Evolutionary conservation across 768 basidiomycete species (phyloP).

Genomic region (Phallus indusiatus): DNA sequence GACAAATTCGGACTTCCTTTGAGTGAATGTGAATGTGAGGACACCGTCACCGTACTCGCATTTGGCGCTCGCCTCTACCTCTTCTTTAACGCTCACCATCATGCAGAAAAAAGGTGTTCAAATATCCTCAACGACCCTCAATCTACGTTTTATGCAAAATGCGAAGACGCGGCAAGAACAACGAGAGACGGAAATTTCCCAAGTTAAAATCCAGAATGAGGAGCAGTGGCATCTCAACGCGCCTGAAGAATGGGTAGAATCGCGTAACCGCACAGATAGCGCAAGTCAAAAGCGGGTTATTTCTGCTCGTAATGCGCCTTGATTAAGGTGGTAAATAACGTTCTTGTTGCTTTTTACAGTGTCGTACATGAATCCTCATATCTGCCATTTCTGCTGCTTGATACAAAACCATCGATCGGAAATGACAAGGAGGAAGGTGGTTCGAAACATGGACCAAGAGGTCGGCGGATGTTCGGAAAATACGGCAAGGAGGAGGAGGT

Average conservation of each 20-base stretch:
- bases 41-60: no score
- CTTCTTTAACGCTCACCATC: background rate
- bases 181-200: background rate
- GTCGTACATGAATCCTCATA: slow-evolving; percentile 5
- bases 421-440: background rate
- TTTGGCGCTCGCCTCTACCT: background rate
- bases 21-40: no score
- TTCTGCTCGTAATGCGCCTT: background rate
- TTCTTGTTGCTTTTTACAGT: background rate
- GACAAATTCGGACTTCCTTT: no score
- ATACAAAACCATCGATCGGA: background rate
- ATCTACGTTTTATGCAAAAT: slow-evolving; percentile 7
- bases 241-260: background rate
- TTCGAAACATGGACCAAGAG: background rate
- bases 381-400: slow-evolving; percentile 5
- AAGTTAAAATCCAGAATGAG: background rate
- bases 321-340: background rate
- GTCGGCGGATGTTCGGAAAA: slow-evolving; percentile 4
- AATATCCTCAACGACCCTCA: slow-evolving; percentile 9
- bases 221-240: slow-evolving; percentile 6
- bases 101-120: slow-evolving; percentile 7
- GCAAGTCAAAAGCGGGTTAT: background rate
- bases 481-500: background rate
- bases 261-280: background rate
- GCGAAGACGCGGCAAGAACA: background rate